Percentiles rank a stretch among this genome's conserved stretches.
These are phyloP conservation scores for Paramecium sonneborni DNA, from an alignment of 73 alveolate genomes.

Conservation along the genomic window DNA sequence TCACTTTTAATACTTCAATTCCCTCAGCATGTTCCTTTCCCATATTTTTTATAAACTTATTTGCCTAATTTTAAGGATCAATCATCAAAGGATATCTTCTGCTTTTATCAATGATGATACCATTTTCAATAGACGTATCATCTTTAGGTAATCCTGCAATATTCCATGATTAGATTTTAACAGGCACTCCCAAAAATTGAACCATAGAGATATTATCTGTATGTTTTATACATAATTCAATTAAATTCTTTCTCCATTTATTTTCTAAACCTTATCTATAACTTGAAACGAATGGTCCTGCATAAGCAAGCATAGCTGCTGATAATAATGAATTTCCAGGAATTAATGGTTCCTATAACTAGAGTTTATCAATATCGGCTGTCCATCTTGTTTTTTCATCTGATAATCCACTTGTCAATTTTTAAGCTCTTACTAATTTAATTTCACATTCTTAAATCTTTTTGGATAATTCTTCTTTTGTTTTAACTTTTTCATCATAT, in stretches of 20 bases:
- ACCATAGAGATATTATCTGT: constrained; percentile 96
- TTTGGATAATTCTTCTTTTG: constrained; percentile 71
- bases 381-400: constrained; percentile 99
- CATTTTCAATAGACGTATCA: constrained; percentile 96
- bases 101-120: constrained; percentile 93
- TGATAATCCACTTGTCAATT: constrained; percentile 93
- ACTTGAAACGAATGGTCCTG: constrained; percentile 98
- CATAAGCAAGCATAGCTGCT: constrained; percentile 99
- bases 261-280: constrained; percentile 91
- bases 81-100: constrained; percentile 99
- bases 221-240: constrained; percentile 79
- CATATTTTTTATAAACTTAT: constrained; percentile 97
- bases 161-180: constrained; percentile 69
- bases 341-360: constrained; percentile 83
- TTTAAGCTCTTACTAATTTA: constrained; percentile 96
- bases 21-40: constrained; percentile 94
- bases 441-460: constrained; percentile 86
- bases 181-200: constrained; percentile 97
- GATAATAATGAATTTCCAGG: constrained; percentile 98
- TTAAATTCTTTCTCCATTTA: constrained; percentile 90
- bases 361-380: constrained; percentile 85
- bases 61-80: constrained; percentile 99
- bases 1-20: constrained; percentile 50
- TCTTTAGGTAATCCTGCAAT: constrained; percentile 93
- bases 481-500: constrained; percentile 67